These are phyloP conservation scores for Delphinella strobiligena DNA, from an alignment of 2,329 filamentous ascomycete species.

Conservation along the genomic window DNA sequence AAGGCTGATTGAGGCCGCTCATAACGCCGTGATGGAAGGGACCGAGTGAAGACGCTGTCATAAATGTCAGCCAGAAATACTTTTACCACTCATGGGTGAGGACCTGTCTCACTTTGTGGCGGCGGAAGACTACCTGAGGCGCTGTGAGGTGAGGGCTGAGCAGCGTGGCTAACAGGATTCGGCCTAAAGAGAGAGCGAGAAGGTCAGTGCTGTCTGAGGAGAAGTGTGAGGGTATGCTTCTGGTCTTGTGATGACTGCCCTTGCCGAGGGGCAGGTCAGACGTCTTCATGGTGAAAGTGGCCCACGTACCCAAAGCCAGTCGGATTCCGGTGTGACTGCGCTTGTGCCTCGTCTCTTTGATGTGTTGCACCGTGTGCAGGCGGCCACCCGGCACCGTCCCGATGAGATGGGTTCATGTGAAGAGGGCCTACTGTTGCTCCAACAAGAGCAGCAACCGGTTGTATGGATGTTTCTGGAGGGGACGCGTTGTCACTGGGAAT, in stretches of 20 bases:
- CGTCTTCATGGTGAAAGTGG: too few relatives aligned
- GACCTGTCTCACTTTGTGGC: conserved; percentile 9
- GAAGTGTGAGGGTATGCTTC: conserved; percentile 2
- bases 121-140: conserved; percentile 19
- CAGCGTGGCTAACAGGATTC: background rate
- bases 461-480: too few relatives aligned
- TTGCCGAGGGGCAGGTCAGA: too few relatives aligned
- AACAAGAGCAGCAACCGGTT: too few relatives aligned
- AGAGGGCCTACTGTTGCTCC: too few relatives aligned
- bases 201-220: too few relatives aligned
- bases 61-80: conserved; percentile 4
- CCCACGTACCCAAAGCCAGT: conserved; percentile 20
- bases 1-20: conserved; percentile 30
- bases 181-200: background rate
- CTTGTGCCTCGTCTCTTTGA: conserved; percentile 15
- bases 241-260: too few relatives aligned
- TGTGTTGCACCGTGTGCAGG: conserved; percentile 2
- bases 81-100: conserved; percentile 1
- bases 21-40: conserved; percentile 31
- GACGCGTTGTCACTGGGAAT: too few relatives aligned
- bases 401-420: conserved; percentile 12
- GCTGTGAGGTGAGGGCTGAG: conserved; percentile 19
- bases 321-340: conserved; percentile 16
- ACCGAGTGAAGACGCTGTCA: conserved; percentile 26
- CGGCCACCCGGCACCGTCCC: conserved; percentile 7